phyloP scores from a whole-genome alignment of 164 flowering plant species.

The Protea cynaroides region DNA sequence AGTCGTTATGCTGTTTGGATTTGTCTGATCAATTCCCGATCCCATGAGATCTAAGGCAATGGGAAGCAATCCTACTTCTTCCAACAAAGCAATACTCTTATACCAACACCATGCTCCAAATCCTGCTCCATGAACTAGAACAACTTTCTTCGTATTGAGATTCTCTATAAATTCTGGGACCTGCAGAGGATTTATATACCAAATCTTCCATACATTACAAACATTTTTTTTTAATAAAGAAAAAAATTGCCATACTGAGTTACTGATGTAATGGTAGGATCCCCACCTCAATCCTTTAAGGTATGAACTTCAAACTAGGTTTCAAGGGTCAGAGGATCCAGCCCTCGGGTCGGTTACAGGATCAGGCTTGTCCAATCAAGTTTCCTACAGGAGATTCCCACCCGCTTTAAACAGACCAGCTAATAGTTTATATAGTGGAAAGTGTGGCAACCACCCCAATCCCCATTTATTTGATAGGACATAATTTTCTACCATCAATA shows the following conservation, averaged over 20 bases:
- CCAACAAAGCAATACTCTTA: conserved; percentile 81
- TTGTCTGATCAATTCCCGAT: conserved; percentile 70
- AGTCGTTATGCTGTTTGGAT: conserved; percentile 50
- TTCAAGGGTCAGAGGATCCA: neutral
- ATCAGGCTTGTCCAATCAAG: neutral
- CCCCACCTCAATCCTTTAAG: no score
- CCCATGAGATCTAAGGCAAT: conserved; percentile 79
- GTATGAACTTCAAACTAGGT: neutral
- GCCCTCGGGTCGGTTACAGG: neutral
- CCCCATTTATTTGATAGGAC: neutral
- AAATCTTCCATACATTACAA: neutral
- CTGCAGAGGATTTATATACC: conserved; percentile 28
- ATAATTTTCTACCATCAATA: neutral
- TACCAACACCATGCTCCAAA: conserved; percentile 99
- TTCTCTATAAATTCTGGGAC: conserved; percentile 54
- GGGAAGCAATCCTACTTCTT: conserved; percentile 74
- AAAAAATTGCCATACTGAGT: neutral
- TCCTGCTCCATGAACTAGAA: conserved; percentile 94
- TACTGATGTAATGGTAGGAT: neutral
- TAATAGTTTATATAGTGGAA: no score
- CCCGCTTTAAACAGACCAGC: no score
- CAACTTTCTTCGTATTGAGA: conserved; percentile 54
- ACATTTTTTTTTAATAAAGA: neutral
- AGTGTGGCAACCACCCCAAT: no score
- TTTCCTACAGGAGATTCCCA: neutral